These are phyloP conservation scores for Breviolum minutum DNA, from an alignment of 73 alveolate genomes.

Conservation along the genomic window DNA sequence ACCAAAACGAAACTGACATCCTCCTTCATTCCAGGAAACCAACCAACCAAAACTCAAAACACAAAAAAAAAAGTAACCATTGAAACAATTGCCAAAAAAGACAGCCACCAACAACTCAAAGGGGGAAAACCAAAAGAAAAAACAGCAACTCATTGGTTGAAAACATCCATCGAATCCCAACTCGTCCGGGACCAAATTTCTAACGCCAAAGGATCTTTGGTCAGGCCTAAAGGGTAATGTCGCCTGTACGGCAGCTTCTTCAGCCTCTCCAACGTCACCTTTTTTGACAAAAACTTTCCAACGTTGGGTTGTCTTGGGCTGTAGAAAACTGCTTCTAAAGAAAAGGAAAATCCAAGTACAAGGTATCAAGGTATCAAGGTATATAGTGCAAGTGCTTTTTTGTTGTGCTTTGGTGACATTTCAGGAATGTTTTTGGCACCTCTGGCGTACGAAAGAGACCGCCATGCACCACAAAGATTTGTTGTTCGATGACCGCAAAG, in stretches of 20 bases:
- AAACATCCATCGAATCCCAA: not conserved
- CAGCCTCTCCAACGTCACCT: slow-evolving; percentile 65
- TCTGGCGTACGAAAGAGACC: slow-evolving; percentile 76
- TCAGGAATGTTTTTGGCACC: not conserved
- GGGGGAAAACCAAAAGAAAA: not conserved
- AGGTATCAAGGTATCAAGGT: no score
- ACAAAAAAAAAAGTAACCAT: no score
- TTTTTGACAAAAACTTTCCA: not conserved
- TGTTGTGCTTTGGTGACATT: no score
- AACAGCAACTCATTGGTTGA: not conserved
- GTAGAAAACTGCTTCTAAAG: no score
- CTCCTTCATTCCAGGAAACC: no score
- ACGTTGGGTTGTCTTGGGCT: no score
- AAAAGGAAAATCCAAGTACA: no score
- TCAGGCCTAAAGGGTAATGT: slow-evolving; percentile 55
- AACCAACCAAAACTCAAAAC: no score
- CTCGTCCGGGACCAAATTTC: not conserved
- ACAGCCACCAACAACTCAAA: not conserved
- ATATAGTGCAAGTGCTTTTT: no score
- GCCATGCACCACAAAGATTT: slow-evolving; percentile 83
- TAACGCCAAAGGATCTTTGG: not conserved
- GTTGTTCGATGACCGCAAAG: slow-evolving; percentile 58
- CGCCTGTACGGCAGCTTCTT: slow-evolving; percentile 59
- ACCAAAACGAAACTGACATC: no score
- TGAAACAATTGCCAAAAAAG: not conserved